Evolutionary conservation across 805 yeast genomes (phyloP).

Genomic region (Ogataea glucozyma): DNA sequence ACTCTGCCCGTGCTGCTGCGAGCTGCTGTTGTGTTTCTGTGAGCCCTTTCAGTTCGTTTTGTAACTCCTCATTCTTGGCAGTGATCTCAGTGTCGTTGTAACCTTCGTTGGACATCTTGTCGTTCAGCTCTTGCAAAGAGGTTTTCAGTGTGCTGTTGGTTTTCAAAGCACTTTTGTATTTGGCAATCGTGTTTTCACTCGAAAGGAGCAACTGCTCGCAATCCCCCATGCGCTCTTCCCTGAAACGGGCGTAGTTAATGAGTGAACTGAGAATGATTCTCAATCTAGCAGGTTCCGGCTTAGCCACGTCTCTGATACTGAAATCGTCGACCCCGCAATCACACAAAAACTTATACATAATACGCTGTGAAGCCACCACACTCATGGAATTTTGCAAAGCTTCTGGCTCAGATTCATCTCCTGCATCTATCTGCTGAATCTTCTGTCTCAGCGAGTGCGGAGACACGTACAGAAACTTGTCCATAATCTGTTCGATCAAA

Average conservation of each 20-base stretch:
- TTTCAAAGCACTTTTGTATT: conserved; percentile 44
- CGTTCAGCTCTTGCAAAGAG: conserved; percentile 22
- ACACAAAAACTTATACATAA: conserved; percentile 60
- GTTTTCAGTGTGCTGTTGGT: conserved; percentile 41
- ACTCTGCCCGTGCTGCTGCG: conserved; percentile 59
- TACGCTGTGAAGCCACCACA: conserved; percentile 57
- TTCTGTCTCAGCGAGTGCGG: conserved; percentile 31
- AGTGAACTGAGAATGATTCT: conserved; percentile 75
- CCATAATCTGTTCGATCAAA: conserved; percentile 37
- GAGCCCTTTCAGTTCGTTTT: conserved; percentile 58
- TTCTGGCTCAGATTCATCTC: conserved; percentile 20
- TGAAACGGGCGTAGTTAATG: conserved; percentile 79
- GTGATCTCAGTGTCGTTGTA: conserved; percentile 44
- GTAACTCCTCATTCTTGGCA: conserved; percentile 56
- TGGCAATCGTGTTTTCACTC: conserved; percentile 51
- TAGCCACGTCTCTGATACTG: conserved; percentile 66
- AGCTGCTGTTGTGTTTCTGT: conserved; percentile 63
- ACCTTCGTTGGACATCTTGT: conserved; percentile 26
- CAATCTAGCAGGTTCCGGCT: conserved; percentile 72
- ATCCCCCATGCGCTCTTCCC: conserved; percentile 74
- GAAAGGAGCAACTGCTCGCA: conserved; percentile 61
- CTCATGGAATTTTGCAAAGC: conserved; percentile 43
- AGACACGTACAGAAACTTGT: conserved; percentile 35
- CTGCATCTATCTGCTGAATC: conserved; percentile 26
- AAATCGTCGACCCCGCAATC: conserved; percentile 81